Conservation (phyloP, 83 land plant species). For the Thuja plicata region DNA sequence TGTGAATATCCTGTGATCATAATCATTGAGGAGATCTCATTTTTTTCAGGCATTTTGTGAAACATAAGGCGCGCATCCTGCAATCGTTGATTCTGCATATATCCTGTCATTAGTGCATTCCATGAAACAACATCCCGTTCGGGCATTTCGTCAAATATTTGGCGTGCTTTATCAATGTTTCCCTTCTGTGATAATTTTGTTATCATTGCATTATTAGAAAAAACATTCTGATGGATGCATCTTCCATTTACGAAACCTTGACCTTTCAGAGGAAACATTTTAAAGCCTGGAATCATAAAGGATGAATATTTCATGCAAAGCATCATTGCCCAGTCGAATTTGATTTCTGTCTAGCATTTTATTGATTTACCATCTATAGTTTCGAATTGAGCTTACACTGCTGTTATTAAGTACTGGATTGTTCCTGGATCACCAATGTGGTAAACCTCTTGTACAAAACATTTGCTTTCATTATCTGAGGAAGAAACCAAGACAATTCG, state of each 20-base stretch:
- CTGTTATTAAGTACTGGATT: not conserved
- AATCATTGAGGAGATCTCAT: conserved; percentile 2
- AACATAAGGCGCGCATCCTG: conserved; percentile 9
- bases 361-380: not conserved
- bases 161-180: not conserved
- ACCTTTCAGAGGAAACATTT: not conserved
- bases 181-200: not conserved
- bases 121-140: conserved; percentile 4
- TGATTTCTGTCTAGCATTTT: not conserved
- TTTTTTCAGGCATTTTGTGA: not conserved
- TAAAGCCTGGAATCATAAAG: not conserved
- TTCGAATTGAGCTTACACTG: not conserved
- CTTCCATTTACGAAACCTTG: not conserved
- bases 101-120: conserved; percentile 6
- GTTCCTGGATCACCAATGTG: not conserved
- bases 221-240: not conserved
- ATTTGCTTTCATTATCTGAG: too few species aligned
- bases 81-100: not conserved
- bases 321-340: not conserved
- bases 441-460: too few species aligned
- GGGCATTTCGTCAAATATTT: conserved; percentile 6
- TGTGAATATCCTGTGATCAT: conserved; percentile 10
- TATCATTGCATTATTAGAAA: not conserved
- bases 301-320: not conserved
- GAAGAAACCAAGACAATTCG: too few species aligned